phyloP scores from a whole-genome alignment of 169 alveolate species.

The Perkinsus chesapeaki region DNA sequence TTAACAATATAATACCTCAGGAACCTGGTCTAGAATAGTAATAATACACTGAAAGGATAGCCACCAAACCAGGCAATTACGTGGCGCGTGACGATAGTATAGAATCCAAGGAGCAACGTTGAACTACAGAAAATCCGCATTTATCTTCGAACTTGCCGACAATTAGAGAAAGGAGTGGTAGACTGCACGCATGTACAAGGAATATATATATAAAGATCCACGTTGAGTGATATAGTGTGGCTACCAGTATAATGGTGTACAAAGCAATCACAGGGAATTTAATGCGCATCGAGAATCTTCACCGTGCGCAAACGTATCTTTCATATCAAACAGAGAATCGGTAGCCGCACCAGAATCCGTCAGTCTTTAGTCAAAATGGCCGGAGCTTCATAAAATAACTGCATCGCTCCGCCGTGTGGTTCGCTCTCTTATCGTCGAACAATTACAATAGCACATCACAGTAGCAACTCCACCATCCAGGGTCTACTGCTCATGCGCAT shows the following conservation, averaged over 20 bases:
- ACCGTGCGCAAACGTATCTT: neutral
- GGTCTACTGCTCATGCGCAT: neutral
- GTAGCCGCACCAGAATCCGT: neutral
- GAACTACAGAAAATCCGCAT: neutral
- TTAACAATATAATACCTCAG: neutral
- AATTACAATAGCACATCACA: neutral
- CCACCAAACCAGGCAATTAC: neutral
- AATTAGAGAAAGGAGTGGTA: neutral
- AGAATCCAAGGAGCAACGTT: neutral
- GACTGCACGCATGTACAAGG: neutral
- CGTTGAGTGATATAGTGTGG: neutral
- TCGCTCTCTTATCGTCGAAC: neutral
- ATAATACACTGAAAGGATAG: neutral
- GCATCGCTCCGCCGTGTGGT: no score
- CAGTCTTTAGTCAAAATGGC: no score
- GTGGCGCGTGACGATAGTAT: neutral
- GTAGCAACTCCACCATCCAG: neutral
- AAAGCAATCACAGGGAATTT: neutral
- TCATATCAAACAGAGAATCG: neutral
- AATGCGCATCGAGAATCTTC: neutral
- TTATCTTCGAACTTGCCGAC: neutral
- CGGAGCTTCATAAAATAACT: no score
- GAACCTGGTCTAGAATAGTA: neutral
- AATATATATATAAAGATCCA: neutral
- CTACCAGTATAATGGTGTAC: neutral